Conservation (phyloP, 192 early-diverging fungal species). For the Pecoramyces ruminantium region DNA sequence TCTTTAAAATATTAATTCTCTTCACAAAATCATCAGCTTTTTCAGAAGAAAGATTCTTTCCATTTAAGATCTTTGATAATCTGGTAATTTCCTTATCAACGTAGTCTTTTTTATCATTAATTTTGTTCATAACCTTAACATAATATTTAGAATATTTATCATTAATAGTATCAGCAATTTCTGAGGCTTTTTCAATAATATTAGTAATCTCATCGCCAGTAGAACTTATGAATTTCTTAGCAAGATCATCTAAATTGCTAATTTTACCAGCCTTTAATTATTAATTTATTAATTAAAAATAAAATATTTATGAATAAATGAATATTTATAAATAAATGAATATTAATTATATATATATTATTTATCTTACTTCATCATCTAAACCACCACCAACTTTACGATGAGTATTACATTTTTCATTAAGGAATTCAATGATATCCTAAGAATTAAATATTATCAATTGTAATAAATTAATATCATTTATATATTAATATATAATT, state of each 20-base stretch:
- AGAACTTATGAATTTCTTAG: slow-evolving; percentile 40
- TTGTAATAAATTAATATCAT: too few relatives aligned
- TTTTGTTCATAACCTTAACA: slow-evolving; percentile 79
- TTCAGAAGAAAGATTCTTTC: slow-evolving; percentile 40
- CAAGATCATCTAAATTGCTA: slow-evolving; percentile 34
- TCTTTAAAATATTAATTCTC: slow-evolving; percentile 64
- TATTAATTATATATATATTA: neutral
- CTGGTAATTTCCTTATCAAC: slow-evolving; percentile 61
- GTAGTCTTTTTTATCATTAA: slow-evolving; percentile 47
- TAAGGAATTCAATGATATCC: slow-evolving; percentile 66
- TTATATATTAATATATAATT: too few relatives aligned
- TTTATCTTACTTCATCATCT: slow-evolving; percentile 20
- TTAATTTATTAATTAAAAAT: too few relatives aligned
- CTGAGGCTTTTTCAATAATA: slow-evolving; percentile 20
- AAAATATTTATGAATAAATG: too few relatives aligned
- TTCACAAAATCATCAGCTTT: slow-evolving; percentile 76
- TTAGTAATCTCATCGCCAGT: slow-evolving; percentile 17
- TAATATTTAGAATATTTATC: slow-evolving; percentile 65
- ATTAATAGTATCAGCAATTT: slow-evolving; percentile 7
- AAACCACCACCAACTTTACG: slow-evolving; percentile 59
- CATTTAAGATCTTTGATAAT: slow-evolving; percentile 56
- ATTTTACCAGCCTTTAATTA: slow-evolving; percentile 50
- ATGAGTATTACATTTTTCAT: slow-evolving; percentile 62
- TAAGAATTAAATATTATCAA: too few relatives aligned
- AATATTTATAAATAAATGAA: too few relatives aligned